Base-by-base conservation (phyloP, 2,329 filamentous ascomycete genomes). In the Aspergillus ruber region DNA sequence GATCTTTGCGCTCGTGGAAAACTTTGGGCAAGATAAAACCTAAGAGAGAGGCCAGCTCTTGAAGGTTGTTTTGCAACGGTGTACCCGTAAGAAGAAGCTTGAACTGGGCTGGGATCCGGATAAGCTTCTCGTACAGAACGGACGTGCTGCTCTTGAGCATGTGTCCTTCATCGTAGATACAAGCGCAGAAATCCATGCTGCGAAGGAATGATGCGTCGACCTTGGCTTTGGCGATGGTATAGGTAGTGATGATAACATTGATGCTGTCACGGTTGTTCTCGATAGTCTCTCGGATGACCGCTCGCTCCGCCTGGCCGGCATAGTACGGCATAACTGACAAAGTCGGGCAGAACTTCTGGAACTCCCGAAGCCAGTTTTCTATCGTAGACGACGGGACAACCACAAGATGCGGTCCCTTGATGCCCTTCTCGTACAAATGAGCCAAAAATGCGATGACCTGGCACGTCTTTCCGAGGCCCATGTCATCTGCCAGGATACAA, bases 321-420 rank as follows among this genome's bases (percentile, higher is more conserved):
- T 88, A 78, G 80, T 88, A 88, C 1, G 84, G 80, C 56, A 81
- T 77, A 29, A 96, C 84, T 0, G 77, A 79, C 23, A 98, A 69
- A 1, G 74, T 74, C 0, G 89, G 89, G 5, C 90, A 91, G 66
- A 98, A 98, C 42, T 82, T 84, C 52, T 85, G 74, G 60, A 98
- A 95, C 65, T 98, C 93, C 44, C 83, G 81, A 44, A 94, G 79
- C 93, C 93, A 98, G 63, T 98, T 98, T 61, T 95, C 91, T 8
- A 95, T 79, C 0, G 91, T 96, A 1, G 91, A 95, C 0, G 89
- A 87, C 4, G 93, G 93, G 1, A 97, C 93, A 23, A 98, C 84
- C 33, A 98, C 80, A 32, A 98, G 72, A 63, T 95, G 82, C 73
- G 74, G 89, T 60, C 88, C 89, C 74, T 61, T 81, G 62, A 72